Base-by-base conservation (phyloP, 2,329 filamentous ascomycete species). In the Fonsecaea erecta region DNA sequence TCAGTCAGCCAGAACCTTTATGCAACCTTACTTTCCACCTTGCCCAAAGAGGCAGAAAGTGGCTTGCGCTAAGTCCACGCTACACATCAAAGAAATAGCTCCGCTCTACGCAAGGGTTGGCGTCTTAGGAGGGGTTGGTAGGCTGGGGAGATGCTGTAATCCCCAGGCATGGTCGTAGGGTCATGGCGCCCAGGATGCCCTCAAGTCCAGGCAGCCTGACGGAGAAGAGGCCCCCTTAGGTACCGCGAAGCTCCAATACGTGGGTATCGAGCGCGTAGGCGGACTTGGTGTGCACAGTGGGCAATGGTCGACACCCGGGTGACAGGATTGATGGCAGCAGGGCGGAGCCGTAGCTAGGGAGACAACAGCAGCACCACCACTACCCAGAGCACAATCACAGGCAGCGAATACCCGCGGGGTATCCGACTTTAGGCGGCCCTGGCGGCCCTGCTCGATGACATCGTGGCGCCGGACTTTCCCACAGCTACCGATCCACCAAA, bases 1-100 rank as follows among this genome's bases (percentile, higher is more conserved):
- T 60, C 54, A 58, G 60, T 67, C 65, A 67, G 65, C 65, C 60
- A 61, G 59, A 32, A 58, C 52, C 32, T 53, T 60, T 52, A 64
- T 67, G 64, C 64, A 35, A 37, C 64, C 64, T 66, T 63, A 63
- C 6, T 46, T 4, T n/a, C 12, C 12, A 28, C 61, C 54, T 58
- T 59, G 24, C 61, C 48, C 16, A 53, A 26, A 18, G 24, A 37
- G 62, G 61, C 32, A 58, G n/a, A 64, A 61, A 52, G 65, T 62
- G 65, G 65, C 65, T 60, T 64, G 52, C 43, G 3, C 43, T 48
- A 48, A 24, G 11, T 48, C 6, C 2, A 48, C 43, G 43, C 43
- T 48, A 48, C 6, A 2, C 18, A 48, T 48, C 18, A 24, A 24
- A 11, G 18, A 24, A 48, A 12, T 9, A 48, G 43, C 43, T 48